phyloP scores from a whole-genome alignment of 176 grass and related monocot genomes.

The Paspalum vaginatum region DNA sequence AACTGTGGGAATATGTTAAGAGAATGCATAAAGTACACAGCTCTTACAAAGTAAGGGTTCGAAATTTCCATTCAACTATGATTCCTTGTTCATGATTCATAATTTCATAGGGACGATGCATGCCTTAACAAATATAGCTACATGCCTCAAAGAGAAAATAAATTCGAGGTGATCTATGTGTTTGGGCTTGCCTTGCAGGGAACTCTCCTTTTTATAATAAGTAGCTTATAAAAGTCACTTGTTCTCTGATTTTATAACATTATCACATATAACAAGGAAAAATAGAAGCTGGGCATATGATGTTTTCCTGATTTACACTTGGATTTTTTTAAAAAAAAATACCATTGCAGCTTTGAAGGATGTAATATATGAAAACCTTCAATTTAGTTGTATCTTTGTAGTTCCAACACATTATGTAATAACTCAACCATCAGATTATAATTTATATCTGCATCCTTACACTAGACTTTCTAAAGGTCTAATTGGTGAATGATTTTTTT shows the following conservation, averaged over 20 bases:
- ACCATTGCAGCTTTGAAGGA: neutral
- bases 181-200: neutral
- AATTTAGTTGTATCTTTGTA: neutral
- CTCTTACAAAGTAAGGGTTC: constrained; percentile 90
- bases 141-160: constrained; percentile 3
- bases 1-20: constrained; percentile 98
- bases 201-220: constrained; percentile 2
- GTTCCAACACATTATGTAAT: constrained; percentile 20
- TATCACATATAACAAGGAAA: neutral
- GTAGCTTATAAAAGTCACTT: neutral
- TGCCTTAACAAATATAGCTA: neutral
- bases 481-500: constrained; percentile 3
- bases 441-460: neutral
- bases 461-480: constrained; percentile 15
- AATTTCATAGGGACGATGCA: constrained; percentile 1
- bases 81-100: constrained; percentile 1
- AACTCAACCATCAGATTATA: neutral
- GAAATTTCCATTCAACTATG: constrained; percentile 25
- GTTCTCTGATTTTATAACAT: neutral
- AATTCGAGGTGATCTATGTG: neutral
- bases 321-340: neutral
- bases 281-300: neutral
- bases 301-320: neutral
- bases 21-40: constrained; percentile 95
- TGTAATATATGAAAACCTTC: neutral